A percentile compares a stretch with the other conserved stretches of the same genome.
phyloP scores from a whole-genome alignment of 192 early-diverging fungal genomes.

The Piromyces sp. region DNA sequence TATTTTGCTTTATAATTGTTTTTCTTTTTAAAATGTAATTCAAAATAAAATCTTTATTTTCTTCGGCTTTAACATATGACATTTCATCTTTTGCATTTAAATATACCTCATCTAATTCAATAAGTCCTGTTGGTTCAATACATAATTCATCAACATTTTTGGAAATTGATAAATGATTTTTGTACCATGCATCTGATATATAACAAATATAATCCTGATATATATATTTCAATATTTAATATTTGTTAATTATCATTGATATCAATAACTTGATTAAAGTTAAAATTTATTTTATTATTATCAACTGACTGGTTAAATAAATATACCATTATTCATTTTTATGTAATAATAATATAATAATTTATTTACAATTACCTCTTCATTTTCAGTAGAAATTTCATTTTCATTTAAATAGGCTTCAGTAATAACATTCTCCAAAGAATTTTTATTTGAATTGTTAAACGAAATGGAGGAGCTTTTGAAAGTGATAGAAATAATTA shows the following conservation, averaged over 20 bases:
- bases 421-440: not conserved
- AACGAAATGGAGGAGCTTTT: not conserved
- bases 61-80: constrained; percentile 24
- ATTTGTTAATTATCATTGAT: no score
- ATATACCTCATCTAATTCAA: constrained; percentile 42
- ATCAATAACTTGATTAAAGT: no score
- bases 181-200: not conserved
- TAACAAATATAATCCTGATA: not conserved
- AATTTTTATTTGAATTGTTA: not conserved
- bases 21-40: constrained; percentile 1
- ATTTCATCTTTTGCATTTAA: constrained; percentile 30
- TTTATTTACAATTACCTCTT: not conserved
- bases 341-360: no score
- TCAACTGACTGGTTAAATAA: no score
- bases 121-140: constrained; percentile 17
- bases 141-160: constrained; percentile 2
- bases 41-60: constrained; percentile 9
- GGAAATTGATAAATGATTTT: not conserved
- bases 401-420: not conserved
- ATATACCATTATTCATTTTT: no score
- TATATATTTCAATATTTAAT: not conserved
- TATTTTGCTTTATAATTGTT: not conserved
- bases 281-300: no score
- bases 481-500: not conserved
- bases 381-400: not conserved